These are phyloP conservation scores for Ploettnerulaceae sp. DNA, from an alignment of 2,329 filamentous ascomycete genomes.

Conservation along the genomic window DNA sequence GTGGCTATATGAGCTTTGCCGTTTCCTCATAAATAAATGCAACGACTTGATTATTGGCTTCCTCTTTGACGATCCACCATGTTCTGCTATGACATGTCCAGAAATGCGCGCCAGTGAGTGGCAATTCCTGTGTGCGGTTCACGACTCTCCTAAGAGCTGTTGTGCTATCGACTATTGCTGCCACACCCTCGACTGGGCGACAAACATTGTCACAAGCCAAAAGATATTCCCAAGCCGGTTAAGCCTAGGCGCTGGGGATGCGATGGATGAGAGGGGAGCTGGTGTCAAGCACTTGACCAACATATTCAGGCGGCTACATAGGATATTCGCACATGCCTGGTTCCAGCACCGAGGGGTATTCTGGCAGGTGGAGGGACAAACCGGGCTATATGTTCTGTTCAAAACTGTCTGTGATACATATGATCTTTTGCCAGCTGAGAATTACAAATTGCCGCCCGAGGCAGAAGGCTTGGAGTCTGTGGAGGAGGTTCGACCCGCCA, in stretches of 20 bases:
- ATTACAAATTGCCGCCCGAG: constrained; percentile 91
- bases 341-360: constrained; percentile 95
- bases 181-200: constrained; percentile 96
- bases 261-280: constrained; percentile 54
- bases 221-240: constrained; percentile 88
- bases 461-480: constrained; percentile 73
- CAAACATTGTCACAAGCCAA: constrained; percentile 86
- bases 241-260: constrained; percentile 35
- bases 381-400: constrained; percentile 94
- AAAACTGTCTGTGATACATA: constrained; percentile 95
- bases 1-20: constrained; percentile 97
- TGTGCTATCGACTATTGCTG: constrained; percentile 99
- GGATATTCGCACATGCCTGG: constrained; percentile 98
- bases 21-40: constrained; percentile 90
- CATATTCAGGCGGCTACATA: constrained; percentile 88
- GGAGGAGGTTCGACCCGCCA: constrained; percentile 39
- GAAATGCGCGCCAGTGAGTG: constrained; percentile 99
- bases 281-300: constrained; percentile 85
- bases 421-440: constrained; percentile 83
- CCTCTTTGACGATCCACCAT: constrained; percentile 84
- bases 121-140: constrained; percentile 97
- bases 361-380: constrained; percentile 85
- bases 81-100: constrained; percentile 82
- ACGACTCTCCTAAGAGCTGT: constrained; percentile 93
- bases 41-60: constrained; percentile 91